Conservation (phyloP, 2,329 filamentous ascomycete species). For the Helminthosporium solani region DNA sequence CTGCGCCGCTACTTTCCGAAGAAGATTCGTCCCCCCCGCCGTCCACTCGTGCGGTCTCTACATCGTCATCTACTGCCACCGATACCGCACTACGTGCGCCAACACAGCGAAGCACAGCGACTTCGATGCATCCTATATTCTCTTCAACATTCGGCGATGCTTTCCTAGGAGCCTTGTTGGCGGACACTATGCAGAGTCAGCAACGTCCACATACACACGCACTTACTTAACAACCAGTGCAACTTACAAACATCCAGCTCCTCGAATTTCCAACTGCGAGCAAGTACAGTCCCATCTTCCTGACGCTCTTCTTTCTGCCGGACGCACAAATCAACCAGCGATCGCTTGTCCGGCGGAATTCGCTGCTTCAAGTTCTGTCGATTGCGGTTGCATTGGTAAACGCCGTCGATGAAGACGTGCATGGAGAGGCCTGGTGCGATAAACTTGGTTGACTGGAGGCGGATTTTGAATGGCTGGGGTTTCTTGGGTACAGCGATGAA, state of each 20-base stretch:
- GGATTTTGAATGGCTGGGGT: conserved; percentile 51
- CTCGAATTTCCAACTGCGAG: conserved; percentile 56
- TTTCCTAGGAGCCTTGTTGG: conserved; percentile 38
- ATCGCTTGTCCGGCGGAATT: conserved; percentile 28
- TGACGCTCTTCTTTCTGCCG: conserved; percentile 56
- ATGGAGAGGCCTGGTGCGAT: conserved; percentile 56
- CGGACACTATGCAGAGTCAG: conserved; percentile 35
- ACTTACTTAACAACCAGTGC: too few species aligned
- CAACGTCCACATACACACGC: too few species aligned
- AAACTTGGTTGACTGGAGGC: conserved; percentile 51
- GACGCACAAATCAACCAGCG: conserved; percentile 51
- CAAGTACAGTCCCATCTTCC: conserved; percentile 51
- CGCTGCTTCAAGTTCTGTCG: conserved; percentile 43
- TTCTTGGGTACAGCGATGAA: conserved; percentile 53
- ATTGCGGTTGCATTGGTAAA: conserved; percentile 60
- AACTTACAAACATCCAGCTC: conserved; percentile 50
- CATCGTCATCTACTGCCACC: conserved; percentile 3
- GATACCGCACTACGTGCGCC: conserved; percentile 22
- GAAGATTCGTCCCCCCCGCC: conserved; percentile 21
- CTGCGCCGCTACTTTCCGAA: not conserved
- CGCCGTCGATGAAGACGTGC: conserved; percentile 59
- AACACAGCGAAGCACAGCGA: conserved; percentile 49
- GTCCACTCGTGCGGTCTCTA: conserved; percentile 26
- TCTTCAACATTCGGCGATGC: conserved; percentile 36
- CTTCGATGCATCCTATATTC: conserved; percentile 51